phyloP scores from a whole-genome alignment of 345 rosid genomes.

The Linum lewisii region DNA sequence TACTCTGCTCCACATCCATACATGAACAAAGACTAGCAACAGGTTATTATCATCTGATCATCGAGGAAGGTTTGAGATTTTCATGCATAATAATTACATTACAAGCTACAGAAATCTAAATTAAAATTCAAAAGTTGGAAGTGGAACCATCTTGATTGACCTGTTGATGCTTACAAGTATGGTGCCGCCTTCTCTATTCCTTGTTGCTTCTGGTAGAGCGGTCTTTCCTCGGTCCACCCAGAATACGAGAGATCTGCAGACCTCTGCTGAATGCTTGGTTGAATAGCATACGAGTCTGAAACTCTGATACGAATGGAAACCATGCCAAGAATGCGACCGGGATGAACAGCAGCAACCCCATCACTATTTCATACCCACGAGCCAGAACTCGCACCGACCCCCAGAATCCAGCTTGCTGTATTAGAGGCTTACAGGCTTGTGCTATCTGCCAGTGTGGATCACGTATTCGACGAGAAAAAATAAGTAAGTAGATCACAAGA shows the following conservation, averaged over 20 bases:
- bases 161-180: no score
- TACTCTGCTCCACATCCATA: no score
- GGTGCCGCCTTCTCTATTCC: conserved; percentile 26
- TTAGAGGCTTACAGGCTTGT: conserved; percentile 85
- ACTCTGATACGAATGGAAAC: conserved; percentile 97
- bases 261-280: conserved; percentile 99
- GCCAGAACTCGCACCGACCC: conserved; percentile 82
- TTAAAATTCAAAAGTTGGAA: no score
- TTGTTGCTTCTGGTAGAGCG: conserved; percentile 59
- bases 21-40: no score
- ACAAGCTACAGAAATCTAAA: no score
- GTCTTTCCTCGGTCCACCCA: conserved; percentile 85
- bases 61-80: no score
- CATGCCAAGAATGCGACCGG: conserved; percentile 98
- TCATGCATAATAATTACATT: no score
- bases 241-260: conserved; percentile 94
- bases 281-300: conserved; percentile 98
- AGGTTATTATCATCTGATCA: no score
- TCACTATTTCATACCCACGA: conserved; percentile 85
- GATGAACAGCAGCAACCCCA: conserved; percentile 89
- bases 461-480: no score
- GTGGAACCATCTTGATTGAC: no score
- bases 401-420: conserved; percentile 79
- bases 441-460: conserved; percentile 46
- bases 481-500: no score